Percentiles rank a stretch among this genome's conserved stretches.
These are phyloP conservation scores for Kingdonia uniflora DNA, from an alignment of 164 flowering plant species.

Conservation along the genomic window DNA sequence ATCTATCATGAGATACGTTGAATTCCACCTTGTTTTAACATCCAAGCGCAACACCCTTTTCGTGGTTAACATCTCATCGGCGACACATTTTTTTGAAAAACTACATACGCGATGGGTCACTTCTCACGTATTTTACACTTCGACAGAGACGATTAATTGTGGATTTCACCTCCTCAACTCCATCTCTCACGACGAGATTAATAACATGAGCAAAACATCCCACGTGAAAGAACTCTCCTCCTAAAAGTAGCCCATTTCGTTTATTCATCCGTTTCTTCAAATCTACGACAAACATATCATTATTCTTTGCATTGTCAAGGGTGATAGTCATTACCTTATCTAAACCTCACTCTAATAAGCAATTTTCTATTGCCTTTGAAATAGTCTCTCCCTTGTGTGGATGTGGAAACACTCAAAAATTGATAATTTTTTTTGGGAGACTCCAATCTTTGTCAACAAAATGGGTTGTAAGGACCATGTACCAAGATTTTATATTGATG, in stretches of 20 bases:
- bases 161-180: not conserved
- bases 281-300: not conserved
- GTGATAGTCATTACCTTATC: slow-evolving; percentile 1
- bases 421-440: not conserved
- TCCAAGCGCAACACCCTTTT: not conserved
- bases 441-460: slow-evolving; percentile 3
- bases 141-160: not conserved
- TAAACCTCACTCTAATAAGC: not conserved
- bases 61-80: not conserved
- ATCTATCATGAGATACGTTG: slow-evolving; percentile 4
- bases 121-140: slow-evolving; percentile 4
- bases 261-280: not conserved
- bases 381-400: slow-evolving; percentile 1
- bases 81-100: slow-evolving; percentile 1
- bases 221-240: not conserved
- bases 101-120: not conserved
- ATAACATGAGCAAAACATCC: slow-evolving; percentile 1
- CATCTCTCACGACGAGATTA: not conserved
- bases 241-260: not conserved
- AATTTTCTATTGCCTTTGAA: not conserved
- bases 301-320: slow-evolving; percentile 3
- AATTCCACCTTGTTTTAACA: slow-evolving; percentile 2
- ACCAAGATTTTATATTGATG: not conserved
- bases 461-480: not conserved
- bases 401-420: slow-evolving; percentile 1